Percentiles rank a stretch among this genome's conserved stretches.
Conservation (phyloP, 1,284 basidiomycete species). For the Ceratorhiza oryzae-sativae region DNA sequence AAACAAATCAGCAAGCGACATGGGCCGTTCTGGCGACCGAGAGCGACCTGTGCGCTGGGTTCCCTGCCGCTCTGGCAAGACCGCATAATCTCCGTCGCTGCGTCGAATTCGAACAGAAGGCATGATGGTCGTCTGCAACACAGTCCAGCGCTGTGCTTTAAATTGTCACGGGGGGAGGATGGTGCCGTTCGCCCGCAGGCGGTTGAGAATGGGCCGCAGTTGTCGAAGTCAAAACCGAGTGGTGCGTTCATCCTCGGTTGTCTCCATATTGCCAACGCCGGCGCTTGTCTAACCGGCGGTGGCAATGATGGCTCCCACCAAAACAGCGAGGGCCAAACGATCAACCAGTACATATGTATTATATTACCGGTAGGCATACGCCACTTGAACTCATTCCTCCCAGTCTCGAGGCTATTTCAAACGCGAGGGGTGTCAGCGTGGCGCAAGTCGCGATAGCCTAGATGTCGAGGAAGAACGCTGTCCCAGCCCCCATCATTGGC, state of each 20-base stretch:
- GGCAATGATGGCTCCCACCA: neutral
- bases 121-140: conserved; percentile 50
- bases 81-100: conserved; percentile 38
- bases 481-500: conserved; percentile 40
- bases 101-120: conserved; percentile 62
- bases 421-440: conserved; percentile 45
- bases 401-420: conserved; percentile 44
- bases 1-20: conserved; percentile 45
- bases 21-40: conserved; percentile 47
- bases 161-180: neutral
- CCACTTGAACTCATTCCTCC: too few relatives aligned
- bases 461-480: conserved; percentile 29
- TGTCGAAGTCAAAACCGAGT: conserved; percentile 3
- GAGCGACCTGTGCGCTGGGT: conserved; percentile 54
- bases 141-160: neutral
- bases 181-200: neutral
- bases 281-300: neutral
- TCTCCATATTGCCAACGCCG: neutral
- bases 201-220: conserved; percentile 10
- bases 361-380: too few relatives aligned
- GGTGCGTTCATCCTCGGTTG: conserved; percentile 14
- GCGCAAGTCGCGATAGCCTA: conserved; percentile 21
- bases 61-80: conserved; percentile 47
- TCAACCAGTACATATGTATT: too few relatives aligned
- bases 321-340: neutral